Evolutionary conservation across 331 rosid species (phyloP).

Genomic region (Stylosanthes scabra): DNA sequence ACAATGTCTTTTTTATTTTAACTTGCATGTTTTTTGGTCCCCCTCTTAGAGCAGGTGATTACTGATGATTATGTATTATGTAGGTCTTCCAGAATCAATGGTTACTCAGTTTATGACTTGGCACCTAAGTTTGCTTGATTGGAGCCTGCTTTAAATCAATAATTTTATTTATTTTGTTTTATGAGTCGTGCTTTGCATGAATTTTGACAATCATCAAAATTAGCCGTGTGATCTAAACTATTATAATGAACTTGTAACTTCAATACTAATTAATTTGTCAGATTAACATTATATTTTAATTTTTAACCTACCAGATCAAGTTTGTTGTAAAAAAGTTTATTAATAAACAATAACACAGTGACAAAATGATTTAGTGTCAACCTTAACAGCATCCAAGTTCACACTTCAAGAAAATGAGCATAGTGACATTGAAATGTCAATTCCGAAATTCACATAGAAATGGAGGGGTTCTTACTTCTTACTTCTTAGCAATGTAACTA

Average conservation of each 20-base stretch:
- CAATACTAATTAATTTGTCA: background rate
- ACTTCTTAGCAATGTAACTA: background rate
- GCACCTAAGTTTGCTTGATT: background rate
- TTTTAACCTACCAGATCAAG: background rate
- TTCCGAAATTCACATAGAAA: slow-evolving; percentile 28
- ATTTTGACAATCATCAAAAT: background rate
- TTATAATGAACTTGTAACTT: background rate
- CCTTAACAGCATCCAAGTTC: background rate
- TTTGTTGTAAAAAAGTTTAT: background rate
- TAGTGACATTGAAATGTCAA: slow-evolving; percentile 1
- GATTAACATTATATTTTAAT: background rate
- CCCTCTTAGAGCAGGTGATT: background rate
- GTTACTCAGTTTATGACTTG: background rate
- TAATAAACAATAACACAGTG: background rate
- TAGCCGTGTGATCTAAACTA: background rate
- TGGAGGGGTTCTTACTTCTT: background rate
- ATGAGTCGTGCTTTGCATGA: slow-evolving; percentile 6
- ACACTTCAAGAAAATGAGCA: background rate
- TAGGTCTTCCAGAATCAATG: background rate
- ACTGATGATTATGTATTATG: background rate
- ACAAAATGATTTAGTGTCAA: background rate
- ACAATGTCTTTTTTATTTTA: background rate
- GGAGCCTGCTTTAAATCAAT: background rate
- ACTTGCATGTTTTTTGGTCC: slow-evolving; percentile 1
- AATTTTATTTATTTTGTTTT: background rate